Evolutionary conservation across 1,284 basidiomycete species (phyloP).

Genomic region (Cutaneotrichosporon sp.): DNA sequence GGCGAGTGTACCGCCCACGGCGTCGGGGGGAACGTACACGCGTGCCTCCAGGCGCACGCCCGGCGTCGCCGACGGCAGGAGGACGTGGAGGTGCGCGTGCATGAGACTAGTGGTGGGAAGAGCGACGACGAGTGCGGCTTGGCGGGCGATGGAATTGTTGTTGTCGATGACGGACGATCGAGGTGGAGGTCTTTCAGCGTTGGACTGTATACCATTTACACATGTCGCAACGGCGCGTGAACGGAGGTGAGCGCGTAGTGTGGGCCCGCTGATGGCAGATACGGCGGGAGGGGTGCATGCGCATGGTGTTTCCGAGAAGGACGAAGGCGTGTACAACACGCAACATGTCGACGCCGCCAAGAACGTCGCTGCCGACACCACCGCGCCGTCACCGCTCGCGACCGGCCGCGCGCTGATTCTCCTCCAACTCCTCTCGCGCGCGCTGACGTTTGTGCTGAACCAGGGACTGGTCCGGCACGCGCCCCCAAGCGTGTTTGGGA

Average conservation of each 20-base stretch:
- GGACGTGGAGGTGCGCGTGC: constrained; percentile 22
- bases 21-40: constrained; percentile 26
- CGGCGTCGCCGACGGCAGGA: constrained; percentile 27
- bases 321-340: too few species aligned
- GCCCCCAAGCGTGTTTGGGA: constrained; percentile 78
- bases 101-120: not conserved
- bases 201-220: not conserved
- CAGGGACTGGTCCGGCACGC: constrained; percentile 75
- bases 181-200: not conserved
- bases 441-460: constrained; percentile 83
- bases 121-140: not conserved
- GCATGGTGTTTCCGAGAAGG: too few species aligned
- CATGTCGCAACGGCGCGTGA: too few species aligned
- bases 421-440: constrained; percentile 75
- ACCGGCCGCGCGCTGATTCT: constrained; percentile 68
- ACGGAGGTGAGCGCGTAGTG: too few species aligned
- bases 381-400: not conserved
- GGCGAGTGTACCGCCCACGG: not conserved
- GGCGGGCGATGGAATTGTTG: not conserved
- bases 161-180: not conserved
- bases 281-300: too few species aligned
- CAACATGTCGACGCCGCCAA: too few species aligned
- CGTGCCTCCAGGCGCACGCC: constrained; percentile 31
- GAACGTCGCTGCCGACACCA: not conserved
- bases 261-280: too few species aligned